Evolutionary conservation across 75 land plant genomes (phyloP).

Genomic region (Ceratopteris richardii): DNA sequence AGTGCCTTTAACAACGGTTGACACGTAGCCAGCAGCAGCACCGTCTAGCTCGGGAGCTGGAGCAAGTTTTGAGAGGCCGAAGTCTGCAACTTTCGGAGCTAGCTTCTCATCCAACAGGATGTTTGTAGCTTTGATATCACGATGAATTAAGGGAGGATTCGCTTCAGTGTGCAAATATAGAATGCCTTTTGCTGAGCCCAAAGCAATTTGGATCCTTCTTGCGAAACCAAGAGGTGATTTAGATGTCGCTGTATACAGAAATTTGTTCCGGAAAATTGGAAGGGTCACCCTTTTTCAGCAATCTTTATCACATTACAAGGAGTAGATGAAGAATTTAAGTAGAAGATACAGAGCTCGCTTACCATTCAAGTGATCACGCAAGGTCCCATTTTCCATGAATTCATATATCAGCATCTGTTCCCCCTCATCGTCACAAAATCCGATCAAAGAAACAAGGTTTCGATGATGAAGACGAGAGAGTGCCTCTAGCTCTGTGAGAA

Average conservation of each 20-base stretch:
- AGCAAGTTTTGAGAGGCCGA: slow-evolving; percentile 77
- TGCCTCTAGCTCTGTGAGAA: slow-evolving; percentile 71
- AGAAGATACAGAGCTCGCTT: neutral
- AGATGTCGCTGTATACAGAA: neutral
- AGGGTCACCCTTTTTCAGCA: too few species aligned
- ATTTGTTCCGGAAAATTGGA: too few species aligned
- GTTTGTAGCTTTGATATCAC: slow-evolving; percentile 85
- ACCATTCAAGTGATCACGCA: slow-evolving; percentile 58
- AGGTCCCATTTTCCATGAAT: slow-evolving; percentile 75
- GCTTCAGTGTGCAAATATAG: slow-evolving; percentile 78
- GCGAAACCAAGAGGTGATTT: slow-evolving; percentile 31
- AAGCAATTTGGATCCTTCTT: slow-evolving; percentile 44
- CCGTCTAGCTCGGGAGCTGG: slow-evolving; percentile 63
- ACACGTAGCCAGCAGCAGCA: slow-evolving; percentile 43
- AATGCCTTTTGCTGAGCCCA: slow-evolving; percentile 54
- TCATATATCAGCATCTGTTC: slow-evolving; percentile 91
- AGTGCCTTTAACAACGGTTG: slow-evolving; percentile 84
- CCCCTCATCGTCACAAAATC: slow-evolving; percentile 78
- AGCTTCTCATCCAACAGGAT: slow-evolving; percentile 58
- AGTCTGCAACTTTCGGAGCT: slow-evolving; percentile 76
- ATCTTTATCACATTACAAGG: too few species aligned
- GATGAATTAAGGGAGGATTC: slow-evolving; percentile 75
- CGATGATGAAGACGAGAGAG: slow-evolving; percentile 81
- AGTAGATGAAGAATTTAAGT: too few species aligned
- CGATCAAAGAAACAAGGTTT: slow-evolving; percentile 70